Base-by-base conservation (phyloP, 352 stramenopile species). In the Aphanomyces invadans region DNA sequence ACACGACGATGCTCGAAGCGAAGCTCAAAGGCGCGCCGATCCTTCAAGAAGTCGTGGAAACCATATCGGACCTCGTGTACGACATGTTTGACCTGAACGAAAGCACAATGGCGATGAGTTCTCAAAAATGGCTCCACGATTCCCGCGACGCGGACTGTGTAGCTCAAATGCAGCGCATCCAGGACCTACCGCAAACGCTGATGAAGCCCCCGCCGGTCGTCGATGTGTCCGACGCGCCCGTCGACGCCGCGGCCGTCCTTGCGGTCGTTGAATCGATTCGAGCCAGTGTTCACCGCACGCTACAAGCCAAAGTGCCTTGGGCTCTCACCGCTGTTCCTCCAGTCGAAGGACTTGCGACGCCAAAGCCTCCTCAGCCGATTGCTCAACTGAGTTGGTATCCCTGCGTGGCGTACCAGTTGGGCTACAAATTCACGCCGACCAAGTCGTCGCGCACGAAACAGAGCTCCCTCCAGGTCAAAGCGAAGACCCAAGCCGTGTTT, bases 1-100 rank as follows among this genome's bases (percentile, higher is more conserved):
- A 54, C 73, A 82, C 33, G 81, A 83, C 48, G 61, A 89, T 25
- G 77, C 83, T 67, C 11, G 83, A 92, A 65, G 71, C 92, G 32
- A 90, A 91, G 71, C 74, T 80, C 4, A 78, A 84, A 39, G 84
- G 77, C 45, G 83, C 81, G 7, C 83, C 81, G 36, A 76, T 94
- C 1, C 88, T 90, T 60, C 85, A 94, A 54, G 85, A 94, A 54
- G 79, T 90, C 36, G 87, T 94, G 56, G 85, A 94, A 53, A 83
- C 92, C 57, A 88, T 83, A 42, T 92, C 83, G 4, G 85, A 94
- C 32, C 64, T 94, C n/a, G 80, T 92, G n/a, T 94, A 94, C 64
- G 73, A 78, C 52, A 68, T 86, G 56, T 80, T 79, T 45, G 74
- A 74, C 23, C 55, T 94, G 15, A 88, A 81, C 48, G 85, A 94